Base-by-base conservation (phyloP, 768 basidiomycete genomes). In the Pisolithus albus region DNA sequence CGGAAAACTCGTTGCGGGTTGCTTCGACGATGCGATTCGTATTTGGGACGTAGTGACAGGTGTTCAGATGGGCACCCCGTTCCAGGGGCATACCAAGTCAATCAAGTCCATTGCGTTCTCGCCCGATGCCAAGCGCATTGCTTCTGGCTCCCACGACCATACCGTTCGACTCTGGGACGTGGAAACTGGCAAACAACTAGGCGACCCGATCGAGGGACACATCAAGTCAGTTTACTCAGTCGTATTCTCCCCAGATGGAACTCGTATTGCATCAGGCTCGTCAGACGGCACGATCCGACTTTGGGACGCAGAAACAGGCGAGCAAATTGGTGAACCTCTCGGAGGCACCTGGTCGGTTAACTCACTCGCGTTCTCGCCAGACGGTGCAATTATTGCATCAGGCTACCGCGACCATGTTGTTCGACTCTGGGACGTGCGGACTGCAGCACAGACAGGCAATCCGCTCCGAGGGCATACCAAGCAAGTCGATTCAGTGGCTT, bases 401-500 rank as follows among this genome's bases (percentile, higher is more conserved):
- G 60, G 59, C 10, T 59, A 34, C 11, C 21, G 21, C 10, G 32
- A 34, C 8, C 10, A 34, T 11, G 11, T 34, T 10, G 32, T 34
- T 34, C 32, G 32, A 34, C 32, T 34, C 32, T 34, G 32, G 32
- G 10, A 34, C 32, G 10, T 34, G 32, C 32, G 13, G 32, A 11
- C 32, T 11, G 32, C 2, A 11, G 32, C 10, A 11, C 61, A 7
- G 38, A 49, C 21, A 62, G 65, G 55, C 32, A 32, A 28, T 51
- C 50, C 19, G 41, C 60, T 16, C 45, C 53, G 32, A 3, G 66
- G 63, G 66, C 46, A 62, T 36, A 51, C 67, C 63, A n/a, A 7
- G 19, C n/a, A n/a, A n/a, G 39, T 40, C 39, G n/a, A 40, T 18
- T 40, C 39, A 40, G 39, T 34, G 9, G 9, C 10, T 34, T 34